Evolutionary conservation across 805 yeast genomes (phyloP).

Genomic region (Blastobotrys parvus): DNA sequence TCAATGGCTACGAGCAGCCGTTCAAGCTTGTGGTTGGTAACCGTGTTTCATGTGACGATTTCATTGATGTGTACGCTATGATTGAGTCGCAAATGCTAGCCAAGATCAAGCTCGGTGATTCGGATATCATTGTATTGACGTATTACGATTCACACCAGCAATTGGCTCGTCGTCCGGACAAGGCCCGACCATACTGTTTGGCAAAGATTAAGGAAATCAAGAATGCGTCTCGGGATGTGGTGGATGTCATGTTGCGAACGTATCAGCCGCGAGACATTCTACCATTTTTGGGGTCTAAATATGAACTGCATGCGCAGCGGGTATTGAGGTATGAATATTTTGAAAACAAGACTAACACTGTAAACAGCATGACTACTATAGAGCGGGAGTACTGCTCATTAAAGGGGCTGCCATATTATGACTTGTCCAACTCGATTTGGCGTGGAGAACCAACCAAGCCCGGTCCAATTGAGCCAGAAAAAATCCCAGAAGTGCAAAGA

Average conservation of each 20-base stretch:
- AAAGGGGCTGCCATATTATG: conserved; percentile 74
- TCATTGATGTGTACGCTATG: conserved; percentile 78
- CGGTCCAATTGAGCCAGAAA: conserved; percentile 28
- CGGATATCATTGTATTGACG: conserved; percentile 66
- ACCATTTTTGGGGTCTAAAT: conserved; percentile 52
- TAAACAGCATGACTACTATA: conserved; percentile 62
- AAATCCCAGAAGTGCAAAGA: conserved; percentile 36
- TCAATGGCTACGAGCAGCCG: conserved; percentile 41
- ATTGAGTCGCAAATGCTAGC: conserved; percentile 43
- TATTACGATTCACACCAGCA: conserved; percentile 35
- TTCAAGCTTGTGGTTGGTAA: conserved; percentile 67
- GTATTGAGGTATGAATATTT: conserved; percentile 43
- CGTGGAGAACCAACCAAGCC: conserved; percentile 51
- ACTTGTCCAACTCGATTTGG: conserved; percentile 58
- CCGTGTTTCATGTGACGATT: conserved; percentile 74
- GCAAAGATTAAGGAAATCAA: conserved; percentile 76
- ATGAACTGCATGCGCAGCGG: conserved; percentile 56
- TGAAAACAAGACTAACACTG: neutral
- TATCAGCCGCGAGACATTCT: conserved; percentile 39
- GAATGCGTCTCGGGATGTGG: conserved; percentile 47
- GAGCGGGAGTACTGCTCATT: conserved; percentile 89
- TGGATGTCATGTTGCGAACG: conserved; percentile 70
- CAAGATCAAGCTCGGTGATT: conserved; percentile 55
- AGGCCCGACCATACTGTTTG: conserved; percentile 43
- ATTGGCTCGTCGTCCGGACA: conserved; percentile 13